phyloP scores from a whole-genome alignment of 2,329 filamentous ascomycete genomes.

The Davidsoniella eucalypti region DNA sequence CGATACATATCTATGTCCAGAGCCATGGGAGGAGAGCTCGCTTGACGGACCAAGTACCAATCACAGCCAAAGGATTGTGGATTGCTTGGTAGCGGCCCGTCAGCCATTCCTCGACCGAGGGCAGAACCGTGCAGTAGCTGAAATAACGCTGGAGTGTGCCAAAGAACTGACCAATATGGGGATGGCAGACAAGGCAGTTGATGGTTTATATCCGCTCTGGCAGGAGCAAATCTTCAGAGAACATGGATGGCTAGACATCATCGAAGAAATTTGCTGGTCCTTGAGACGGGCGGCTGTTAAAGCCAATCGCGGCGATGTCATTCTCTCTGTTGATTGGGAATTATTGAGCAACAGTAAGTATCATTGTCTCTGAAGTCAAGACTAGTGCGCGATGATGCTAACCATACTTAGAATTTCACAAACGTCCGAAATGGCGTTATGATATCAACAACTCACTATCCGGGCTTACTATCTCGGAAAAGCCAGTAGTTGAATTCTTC shows the following conservation, averaged over 20 bases:
- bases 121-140: conserved; percentile 36
- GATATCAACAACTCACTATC: conserved; percentile 41
- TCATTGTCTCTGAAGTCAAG: not conserved
- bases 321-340: conserved; percentile 50
- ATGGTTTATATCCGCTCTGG: conserved; percentile 41
- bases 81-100: conserved; percentile 33
- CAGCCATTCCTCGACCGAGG: conserved; percentile 36
- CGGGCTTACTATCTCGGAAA: conserved; percentile 26
- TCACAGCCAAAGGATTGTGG: conserved; percentile 38
- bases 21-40: conserved; percentile 41
- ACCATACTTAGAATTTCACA: conserved; percentile 30
- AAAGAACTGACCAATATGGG: conserved; percentile 35
- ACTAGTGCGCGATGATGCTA: conserved; percentile 1
- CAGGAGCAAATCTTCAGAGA: conserved; percentile 36
- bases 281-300: conserved; percentile 39
- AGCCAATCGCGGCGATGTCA: conserved; percentile 34
- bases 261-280: conserved; percentile 45
- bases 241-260: conserved; percentile 43
- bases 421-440: conserved; percentile 41
- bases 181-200: conserved; percentile 37
- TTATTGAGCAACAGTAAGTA: conserved; percentile 40
- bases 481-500: conserved; percentile 33
- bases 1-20: conserved; percentile 50
- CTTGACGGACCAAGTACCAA: conserved; percentile 33
- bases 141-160: conserved; percentile 40